Evolutionary conservation across 2,329 filamentous ascomycete genomes (phyloP).

Genomic region (Trichoderma citrinoviride): DNA sequence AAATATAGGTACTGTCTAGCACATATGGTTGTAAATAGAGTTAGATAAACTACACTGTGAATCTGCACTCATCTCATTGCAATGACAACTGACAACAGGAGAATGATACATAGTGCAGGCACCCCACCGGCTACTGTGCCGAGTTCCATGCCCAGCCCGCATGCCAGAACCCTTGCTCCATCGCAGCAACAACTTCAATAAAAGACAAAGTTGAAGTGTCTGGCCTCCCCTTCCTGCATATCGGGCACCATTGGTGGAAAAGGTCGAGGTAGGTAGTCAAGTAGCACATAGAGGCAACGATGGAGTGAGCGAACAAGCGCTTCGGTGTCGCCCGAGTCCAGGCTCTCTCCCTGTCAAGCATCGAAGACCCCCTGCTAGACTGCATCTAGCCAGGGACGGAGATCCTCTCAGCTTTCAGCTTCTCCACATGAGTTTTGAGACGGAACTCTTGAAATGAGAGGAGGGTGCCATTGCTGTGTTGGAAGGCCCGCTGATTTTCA

Average conservation of each 20-base stretch:
- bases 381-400: background rate
- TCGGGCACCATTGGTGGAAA: slow-evolving; percentile 11
- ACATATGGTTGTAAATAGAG: background rate
- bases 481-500: background rate
- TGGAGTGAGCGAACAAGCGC: background rate
- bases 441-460: slow-evolving; percentile 2
- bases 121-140: background rate
- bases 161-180: background rate
- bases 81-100: background rate
- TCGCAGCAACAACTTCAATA: background rate
- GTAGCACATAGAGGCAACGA: too few species aligned
- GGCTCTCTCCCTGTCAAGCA: background rate
- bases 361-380: background rate
- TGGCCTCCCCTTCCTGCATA: background rate
- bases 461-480: background rate
- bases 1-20: background rate
- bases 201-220: background rate
- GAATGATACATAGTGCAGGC: background rate
- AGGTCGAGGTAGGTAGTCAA: background rate
- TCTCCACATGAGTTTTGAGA: slow-evolving; percentile 1
- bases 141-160: background rate
- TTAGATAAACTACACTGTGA: background rate
- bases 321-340: background rate
- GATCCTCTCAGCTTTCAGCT: background rate
- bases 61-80: background rate